Evolutionary conservation across 2,329 filamentous ascomycete genomes (phyloP).

Genomic region (Arthrobotrys musiformis): DNA sequence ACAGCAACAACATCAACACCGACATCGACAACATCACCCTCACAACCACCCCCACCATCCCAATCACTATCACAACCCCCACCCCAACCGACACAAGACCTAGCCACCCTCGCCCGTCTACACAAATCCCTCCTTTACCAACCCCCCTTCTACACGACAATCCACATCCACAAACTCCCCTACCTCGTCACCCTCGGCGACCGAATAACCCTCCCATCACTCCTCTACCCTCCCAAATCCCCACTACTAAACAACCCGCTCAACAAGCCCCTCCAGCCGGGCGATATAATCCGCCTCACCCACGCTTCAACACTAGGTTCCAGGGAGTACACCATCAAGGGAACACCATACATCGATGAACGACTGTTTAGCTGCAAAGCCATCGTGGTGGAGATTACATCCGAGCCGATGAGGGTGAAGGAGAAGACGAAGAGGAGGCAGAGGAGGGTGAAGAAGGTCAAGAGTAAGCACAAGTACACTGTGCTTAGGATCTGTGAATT

Average conservation of each 20-base stretch:
- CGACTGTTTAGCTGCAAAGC: constrained; percentile 85
- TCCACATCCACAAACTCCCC: constrained; percentile 80
- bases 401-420: constrained; percentile 79
- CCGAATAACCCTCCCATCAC: constrained; percentile 79
- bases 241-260: constrained; percentile 9
- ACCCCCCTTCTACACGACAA: constrained; percentile 79
- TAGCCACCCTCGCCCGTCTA: constrained; percentile 42
- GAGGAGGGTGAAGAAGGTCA: constrained; percentile 77
- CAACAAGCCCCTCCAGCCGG: constrained; percentile 64
- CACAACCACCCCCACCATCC: constrained; percentile 15
- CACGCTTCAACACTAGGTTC: constrained; percentile 84
- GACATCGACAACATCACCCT: background rate
- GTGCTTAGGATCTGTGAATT: constrained; percentile 85
- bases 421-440: constrained; percentile 84
- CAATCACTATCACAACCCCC: background rate
- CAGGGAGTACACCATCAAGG: constrained; percentile 89
- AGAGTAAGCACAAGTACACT: constrained; percentile 91
- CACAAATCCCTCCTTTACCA: constrained; percentile 76
- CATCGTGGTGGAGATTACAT: constrained; percentile 83
- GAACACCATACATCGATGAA: constrained; percentile 83
- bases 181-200: constrained; percentile 84
- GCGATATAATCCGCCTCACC: constrained; percentile 88
- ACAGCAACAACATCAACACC: constrained; percentile 4
- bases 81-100: background rate
- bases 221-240: constrained; percentile 68